phyloP scores from a whole-genome alignment of 768 basidiomycete species.

The Tulasnella sp. region DNA sequence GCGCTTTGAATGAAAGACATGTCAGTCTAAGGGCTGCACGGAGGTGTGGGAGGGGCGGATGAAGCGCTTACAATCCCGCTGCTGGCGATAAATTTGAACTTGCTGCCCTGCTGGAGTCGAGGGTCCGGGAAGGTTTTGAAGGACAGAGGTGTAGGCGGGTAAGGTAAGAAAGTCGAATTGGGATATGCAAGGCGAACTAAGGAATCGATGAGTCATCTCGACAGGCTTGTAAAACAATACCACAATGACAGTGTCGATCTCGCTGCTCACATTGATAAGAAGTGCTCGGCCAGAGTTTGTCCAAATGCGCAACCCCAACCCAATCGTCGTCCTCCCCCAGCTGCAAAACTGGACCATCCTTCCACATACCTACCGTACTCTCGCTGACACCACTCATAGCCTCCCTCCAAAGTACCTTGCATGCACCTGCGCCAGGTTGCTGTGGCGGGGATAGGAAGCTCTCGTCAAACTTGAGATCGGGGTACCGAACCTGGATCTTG shows the following conservation, averaged over 20 bases:
- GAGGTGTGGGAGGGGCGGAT: not conserved
- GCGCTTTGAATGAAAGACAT: conserved; percentile 22
- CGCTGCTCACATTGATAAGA: conserved; percentile 51
- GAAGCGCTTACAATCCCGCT: conserved; percentile 38
- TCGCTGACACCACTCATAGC: conserved; percentile 21
- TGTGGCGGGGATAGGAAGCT: not conserved
- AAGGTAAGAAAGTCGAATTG: conserved; percentile 39
- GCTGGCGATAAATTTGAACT: conserved; percentile 58
- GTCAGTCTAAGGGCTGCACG: not conserved
- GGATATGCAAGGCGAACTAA: conserved; percentile 34
- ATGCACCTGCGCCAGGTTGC: conserved; percentile 17
- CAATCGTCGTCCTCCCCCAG: conserved; percentile 42
- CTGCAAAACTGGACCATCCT: conserved; percentile 40
- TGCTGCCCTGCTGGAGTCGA: conserved; percentile 34
- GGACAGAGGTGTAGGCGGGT: conserved; percentile 38
- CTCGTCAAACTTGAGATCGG: conserved; percentile 25
- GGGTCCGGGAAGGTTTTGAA: conserved; percentile 73
- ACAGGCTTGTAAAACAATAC: not conserved
- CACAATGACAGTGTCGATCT: not conserved
- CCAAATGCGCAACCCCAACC: conserved; percentile 42
- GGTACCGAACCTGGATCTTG: conserved; percentile 55
- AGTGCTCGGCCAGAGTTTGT: conserved; percentile 56
- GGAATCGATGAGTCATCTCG: not conserved
- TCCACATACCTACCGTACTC: conserved; percentile 31
- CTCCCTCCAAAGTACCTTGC: conserved; percentile 35